Evolutionary conservation across 1,139 yeast species (phyloP), one percentile per base, ranked within the genome.

Genomic region (Yamadazyma songkhlaensis): DNA sequence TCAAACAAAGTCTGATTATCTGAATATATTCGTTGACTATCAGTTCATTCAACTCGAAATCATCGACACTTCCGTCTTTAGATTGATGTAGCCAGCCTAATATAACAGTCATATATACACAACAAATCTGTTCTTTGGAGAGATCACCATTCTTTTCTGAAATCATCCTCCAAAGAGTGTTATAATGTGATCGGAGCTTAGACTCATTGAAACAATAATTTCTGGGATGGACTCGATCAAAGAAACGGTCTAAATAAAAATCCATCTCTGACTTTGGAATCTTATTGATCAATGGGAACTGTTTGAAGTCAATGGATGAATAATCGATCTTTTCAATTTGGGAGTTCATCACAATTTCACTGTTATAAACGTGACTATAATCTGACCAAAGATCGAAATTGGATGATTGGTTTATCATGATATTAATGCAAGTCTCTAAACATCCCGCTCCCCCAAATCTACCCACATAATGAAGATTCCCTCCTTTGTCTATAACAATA

Each of bases 81-180:
- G 25, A 14, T 28, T 36, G 23, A 22, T 30, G 37, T 30, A 37
- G 27, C 35, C 39, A 35, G 4, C 66, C 72, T 11, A 68, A 43
- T 11, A 70, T 53, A 68, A 71, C 67, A 10, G 70, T 68, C 47
- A 70, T 54, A 45, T 69, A 72, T 5, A 72, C 60, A 33, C 67
- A 59, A 30, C 75, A 70, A n/a, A 69, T 53, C 34, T 59, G 37
- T 6, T 17, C 22, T 15, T 42, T 40, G 13, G 29, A 24, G 34
- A 37, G 34, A 9, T 22, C 32, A 12, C 22, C 21, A 15, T 28
- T 34, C 3, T 29, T 4, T 6, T 32, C 28, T 6, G 35, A 39
- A 58, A 14, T 56, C 46, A 39, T 54, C 51, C 32, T 54, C 48
- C 33, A 58, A 41, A 38, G 23, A 5, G 32, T 14, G 3, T 34